Evolutionary conservation across 75 land plant species (phyloP).

Genomic region (Gnetum montanum): DNA sequence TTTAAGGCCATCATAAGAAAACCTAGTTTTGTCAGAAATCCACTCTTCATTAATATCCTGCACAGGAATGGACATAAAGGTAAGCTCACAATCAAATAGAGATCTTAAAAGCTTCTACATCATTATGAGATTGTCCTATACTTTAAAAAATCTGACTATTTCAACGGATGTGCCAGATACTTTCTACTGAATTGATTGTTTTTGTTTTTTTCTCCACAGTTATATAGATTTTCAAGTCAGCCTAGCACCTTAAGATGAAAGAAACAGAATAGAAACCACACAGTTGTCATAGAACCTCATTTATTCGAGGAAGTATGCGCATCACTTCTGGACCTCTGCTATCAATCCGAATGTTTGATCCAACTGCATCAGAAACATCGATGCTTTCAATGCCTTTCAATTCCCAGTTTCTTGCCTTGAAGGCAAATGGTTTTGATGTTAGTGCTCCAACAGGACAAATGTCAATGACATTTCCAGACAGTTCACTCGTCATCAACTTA

Average conservation of each 20-base stretch:
- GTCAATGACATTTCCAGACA: slow-evolving; percentile 97
- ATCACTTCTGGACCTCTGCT: slow-evolving; percentile 98
- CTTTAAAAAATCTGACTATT: too few species aligned
- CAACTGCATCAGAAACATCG: slow-evolving; percentile 94
- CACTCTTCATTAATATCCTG: slow-evolving; percentile 99
- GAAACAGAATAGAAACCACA: too few species aligned
- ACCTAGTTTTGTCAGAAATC: slow-evolving; percentile 96
- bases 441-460: slow-evolving; percentile 97
- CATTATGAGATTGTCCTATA: too few species aligned
- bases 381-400: slow-evolving; percentile 88
- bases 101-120: too few species aligned
- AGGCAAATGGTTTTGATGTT: slow-evolving; percentile 96
- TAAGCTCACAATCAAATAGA: neutral
- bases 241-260: too few species aligned
- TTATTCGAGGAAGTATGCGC: slow-evolving; percentile 89
- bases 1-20: slow-evolving; percentile 94
- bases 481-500: slow-evolving; percentile 93
- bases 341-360: slow-evolving; percentile 89
- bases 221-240: neutral
- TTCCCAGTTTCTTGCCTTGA: slow-evolving; percentile 97
- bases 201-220: neutral
- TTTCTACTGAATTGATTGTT: too few species aligned
- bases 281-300: slow-evolving; percentile 82
- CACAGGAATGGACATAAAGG: slow-evolving; percentile 11
- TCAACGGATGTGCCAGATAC: too few species aligned